These are phyloP conservation scores for Berkeleyomyces basicola DNA, from an alignment of 2,329 filamentous ascomycete genomes.

Conservation along the genomic window DNA sequence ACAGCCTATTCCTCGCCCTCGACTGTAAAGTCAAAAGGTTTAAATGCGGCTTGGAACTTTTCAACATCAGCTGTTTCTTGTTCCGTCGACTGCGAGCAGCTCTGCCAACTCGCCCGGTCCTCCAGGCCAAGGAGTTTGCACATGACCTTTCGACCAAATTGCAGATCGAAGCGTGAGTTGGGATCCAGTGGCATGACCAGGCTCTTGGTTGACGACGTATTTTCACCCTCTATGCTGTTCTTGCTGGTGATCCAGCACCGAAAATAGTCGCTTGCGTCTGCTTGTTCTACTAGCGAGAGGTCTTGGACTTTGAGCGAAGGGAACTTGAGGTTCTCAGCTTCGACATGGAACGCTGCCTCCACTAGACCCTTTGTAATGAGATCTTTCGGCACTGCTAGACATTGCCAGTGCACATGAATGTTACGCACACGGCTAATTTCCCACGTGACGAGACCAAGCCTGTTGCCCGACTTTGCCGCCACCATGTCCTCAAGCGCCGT, in stretches of 20 bases:
- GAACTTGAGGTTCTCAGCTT: slow-evolving; percentile 58
- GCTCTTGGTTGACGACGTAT: slow-evolving; percentile 28
- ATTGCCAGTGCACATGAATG: slow-evolving; percentile 88
- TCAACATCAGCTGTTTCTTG: slow-evolving; percentile 68
- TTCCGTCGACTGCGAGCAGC: slow-evolving; percentile 58
- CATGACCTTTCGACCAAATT: slow-evolving; percentile 75
- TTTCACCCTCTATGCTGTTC: slow-evolving; percentile 35
- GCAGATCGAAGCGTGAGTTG: slow-evolving; percentile 67
- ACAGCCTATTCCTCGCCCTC: slow-evolving; percentile 1
- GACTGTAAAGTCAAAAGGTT: slow-evolving; percentile 68
- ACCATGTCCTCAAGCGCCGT: slow-evolving; percentile 67
- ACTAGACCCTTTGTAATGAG: slow-evolving; percentile 58
- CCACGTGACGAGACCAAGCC: slow-evolving; percentile 74
- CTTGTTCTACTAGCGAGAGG: slow-evolving; percentile 33
- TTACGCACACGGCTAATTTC: slow-evolving; percentile 72
- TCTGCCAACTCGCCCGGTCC: slow-evolving; percentile 64
- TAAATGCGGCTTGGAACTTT: slow-evolving; percentile 66
- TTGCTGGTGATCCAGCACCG: slow-evolving; percentile 61
- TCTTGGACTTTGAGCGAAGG: slow-evolving; percentile 34
- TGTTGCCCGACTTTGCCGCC: slow-evolving; percentile 31
- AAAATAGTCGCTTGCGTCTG: slow-evolving; percentile 50
- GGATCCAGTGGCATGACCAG: slow-evolving; percentile 59
- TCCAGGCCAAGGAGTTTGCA: slow-evolving; percentile 76
- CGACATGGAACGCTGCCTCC: slow-evolving; percentile 74
- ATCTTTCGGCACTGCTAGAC: slow-evolving; percentile 56